Percentiles rank a stretch among this genome's conserved stretches.
phyloP scores from a whole-genome alignment of 1,284 basidiomycete species.

The Volvariella volvacea region DNA sequence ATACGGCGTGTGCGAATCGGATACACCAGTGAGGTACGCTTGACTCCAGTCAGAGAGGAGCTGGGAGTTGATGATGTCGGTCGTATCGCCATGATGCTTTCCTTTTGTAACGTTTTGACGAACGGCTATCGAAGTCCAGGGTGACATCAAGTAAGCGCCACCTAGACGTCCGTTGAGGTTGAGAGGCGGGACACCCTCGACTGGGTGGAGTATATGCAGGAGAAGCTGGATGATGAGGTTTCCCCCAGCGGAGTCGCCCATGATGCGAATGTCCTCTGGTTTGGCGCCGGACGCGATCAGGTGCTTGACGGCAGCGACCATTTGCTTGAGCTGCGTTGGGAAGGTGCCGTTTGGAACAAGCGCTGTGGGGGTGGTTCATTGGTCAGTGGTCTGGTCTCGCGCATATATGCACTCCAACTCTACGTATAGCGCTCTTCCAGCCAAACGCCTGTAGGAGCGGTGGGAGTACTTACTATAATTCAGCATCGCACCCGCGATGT shows the following conservation, averaged over 20 bases:
- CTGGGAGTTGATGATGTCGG: constrained; percentile 11
- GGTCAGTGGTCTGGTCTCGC: not conserved
- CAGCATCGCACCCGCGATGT: constrained; percentile 18
- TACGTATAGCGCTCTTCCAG: no score
- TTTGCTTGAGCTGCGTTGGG: constrained; percentile 29
- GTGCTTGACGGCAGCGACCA: constrained; percentile 23
- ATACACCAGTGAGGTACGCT: constrained; percentile 16
- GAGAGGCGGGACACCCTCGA: constrained; percentile 11
- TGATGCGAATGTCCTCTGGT: constrained; percentile 42
- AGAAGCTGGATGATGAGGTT: constrained; percentile 40
- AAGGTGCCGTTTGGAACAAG: constrained; percentile 21
- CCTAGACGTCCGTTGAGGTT: constrained; percentile 18
- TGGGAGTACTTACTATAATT: constrained; percentile 16
- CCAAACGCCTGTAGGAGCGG: not conserved
- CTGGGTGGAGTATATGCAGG: constrained; percentile 24
- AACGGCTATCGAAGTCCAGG: constrained; percentile 26
- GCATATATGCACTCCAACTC: no score
- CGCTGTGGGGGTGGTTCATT: constrained; percentile 9
- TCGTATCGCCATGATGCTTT: constrained; percentile 9
- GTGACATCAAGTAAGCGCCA: constrained; percentile 31
- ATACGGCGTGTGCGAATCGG: constrained; percentile 18
- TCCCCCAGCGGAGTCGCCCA: constrained; percentile 43
- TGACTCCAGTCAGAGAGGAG: constrained; percentile 15
- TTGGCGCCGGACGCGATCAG: constrained; percentile 27
- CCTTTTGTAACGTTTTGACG: no score